phyloP scores from a whole-genome alignment of 1,284 basidiomycete species.

The Rugiboletus extremiorientalis region DNA sequence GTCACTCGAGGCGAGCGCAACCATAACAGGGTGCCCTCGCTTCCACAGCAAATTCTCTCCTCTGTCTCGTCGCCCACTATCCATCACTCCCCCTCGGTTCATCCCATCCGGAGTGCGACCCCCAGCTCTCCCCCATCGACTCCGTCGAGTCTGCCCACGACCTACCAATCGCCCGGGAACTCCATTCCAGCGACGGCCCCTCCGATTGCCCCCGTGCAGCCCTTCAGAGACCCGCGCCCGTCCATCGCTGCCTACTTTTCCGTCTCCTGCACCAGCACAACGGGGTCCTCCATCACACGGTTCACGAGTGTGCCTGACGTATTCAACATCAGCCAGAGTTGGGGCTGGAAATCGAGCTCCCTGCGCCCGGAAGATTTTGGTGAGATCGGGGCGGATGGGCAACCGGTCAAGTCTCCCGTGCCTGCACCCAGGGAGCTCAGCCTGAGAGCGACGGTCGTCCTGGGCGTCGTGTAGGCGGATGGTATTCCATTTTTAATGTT shows the following conservation, averaged over 20 bases:
- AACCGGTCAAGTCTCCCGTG: slow-evolving; percentile 24
- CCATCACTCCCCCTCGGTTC: slow-evolving; percentile 47
- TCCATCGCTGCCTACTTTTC: slow-evolving; percentile 77
- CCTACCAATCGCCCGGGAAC: slow-evolving; percentile 24
- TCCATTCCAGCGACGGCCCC: slow-evolving; percentile 43
- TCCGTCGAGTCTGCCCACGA: slow-evolving; percentile 21
- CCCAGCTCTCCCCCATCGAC: slow-evolving; percentile 32
- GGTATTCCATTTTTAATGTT: not conserved
- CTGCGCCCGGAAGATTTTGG: slow-evolving; percentile 54
- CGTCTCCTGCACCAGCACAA: slow-evolving; percentile 79
- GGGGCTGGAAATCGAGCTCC: slow-evolving; percentile 80
- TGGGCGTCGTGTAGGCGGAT: slow-evolving; percentile 60
- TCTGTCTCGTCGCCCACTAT: slow-evolving; percentile 26
- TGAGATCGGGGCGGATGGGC: slow-evolving; percentile 49
- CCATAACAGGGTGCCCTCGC: slow-evolving; percentile 30
- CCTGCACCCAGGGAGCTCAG: slow-evolving; percentile 51
- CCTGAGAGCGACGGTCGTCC: slow-evolving; percentile 70
- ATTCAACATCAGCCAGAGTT: slow-evolving; percentile 79
- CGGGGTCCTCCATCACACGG: slow-evolving; percentile 79
- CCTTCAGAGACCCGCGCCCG: slow-evolving; percentile 74
- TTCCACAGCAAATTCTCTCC: slow-evolving; percentile 23
- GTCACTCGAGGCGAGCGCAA: slow-evolving; percentile 15
- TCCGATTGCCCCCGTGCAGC: slow-evolving; percentile 52
- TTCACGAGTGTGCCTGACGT: slow-evolving; percentile 87
- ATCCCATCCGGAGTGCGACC: slow-evolving; percentile 43